A percentile compares a stretch with the other conserved stretches of the same genome.
Conservation (phyloP, 73 alveolate genomes). For the Halteria grandinella region DNA sequence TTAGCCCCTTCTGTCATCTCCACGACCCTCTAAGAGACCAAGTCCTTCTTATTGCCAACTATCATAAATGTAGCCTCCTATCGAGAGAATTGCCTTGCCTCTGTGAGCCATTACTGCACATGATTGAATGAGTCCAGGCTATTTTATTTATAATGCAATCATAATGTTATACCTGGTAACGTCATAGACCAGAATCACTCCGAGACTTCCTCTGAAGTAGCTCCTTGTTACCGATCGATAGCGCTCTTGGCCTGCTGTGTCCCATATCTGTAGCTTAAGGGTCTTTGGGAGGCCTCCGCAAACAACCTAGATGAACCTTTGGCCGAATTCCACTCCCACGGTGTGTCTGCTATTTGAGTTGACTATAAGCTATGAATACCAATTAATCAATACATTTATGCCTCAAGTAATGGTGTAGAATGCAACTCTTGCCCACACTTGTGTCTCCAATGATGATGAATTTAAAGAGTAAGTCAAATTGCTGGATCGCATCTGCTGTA, state of each 20-base stretch:
- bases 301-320: constrained; percentile 15
- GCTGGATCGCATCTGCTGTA: too few species aligned
- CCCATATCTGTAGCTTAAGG: constrained; percentile 56
- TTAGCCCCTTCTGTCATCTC: constrained; percentile 55
- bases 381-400: constrained; percentile 8
- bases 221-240: constrained; percentile 57
- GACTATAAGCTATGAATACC: background rate
- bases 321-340: constrained; percentile 54
- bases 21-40: constrained; percentile 2
- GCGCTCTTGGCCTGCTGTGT: constrained; percentile 57
- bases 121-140: constrained; percentile 44
- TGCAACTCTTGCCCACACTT: constrained; percentile 41
- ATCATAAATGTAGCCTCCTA: constrained; percentile 43
- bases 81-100: constrained; percentile 33
- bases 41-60: constrained; percentile 53
- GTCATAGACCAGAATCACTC: constrained; percentile 59
- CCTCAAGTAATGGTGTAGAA: constrained; percentile 27
- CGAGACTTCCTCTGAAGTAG: constrained; percentile 55
- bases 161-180: constrained; percentile 15
- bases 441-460: constrained; percentile 63
- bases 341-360: constrained; percentile 38
- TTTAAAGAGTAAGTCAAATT: constrained; percentile 45
- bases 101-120: constrained; percentile 47
- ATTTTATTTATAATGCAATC: background rate
- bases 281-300: too few species aligned